Conservation (phyloP, 2,329 filamentous ascomycete species). For the Dactylellina drechsleri region DNA sequence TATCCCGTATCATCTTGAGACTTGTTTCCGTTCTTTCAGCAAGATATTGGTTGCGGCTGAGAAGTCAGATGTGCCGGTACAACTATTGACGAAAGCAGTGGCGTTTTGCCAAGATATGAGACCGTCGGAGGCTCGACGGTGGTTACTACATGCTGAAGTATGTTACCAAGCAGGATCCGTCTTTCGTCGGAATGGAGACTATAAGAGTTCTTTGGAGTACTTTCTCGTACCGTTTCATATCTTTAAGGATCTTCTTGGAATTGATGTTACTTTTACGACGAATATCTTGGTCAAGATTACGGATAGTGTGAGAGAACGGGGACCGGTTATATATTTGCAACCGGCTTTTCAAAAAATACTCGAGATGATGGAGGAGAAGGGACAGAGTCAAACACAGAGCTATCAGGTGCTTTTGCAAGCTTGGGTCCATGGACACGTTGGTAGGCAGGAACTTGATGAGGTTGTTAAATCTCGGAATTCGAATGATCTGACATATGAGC, state of each 20-base stretch:
- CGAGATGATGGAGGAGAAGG: constrained; percentile 11
- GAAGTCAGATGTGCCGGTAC: not conserved
- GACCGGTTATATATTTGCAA: constrained; percentile 8
- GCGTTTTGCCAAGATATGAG: constrained; percentile 19
- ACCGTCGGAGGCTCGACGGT: not conserved
- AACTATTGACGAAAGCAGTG: constrained; percentile 12
- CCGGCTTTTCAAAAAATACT: constrained; percentile 10
- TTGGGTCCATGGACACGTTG: constrained; percentile 9
- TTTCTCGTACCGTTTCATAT: constrained; percentile 5
- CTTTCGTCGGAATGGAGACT: constrained; percentile 2
- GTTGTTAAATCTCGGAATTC: not conserved
- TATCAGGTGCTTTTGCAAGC: not conserved
- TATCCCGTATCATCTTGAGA: constrained; percentile 1
- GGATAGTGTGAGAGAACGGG: constrained; percentile 10
- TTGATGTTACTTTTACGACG: constrained; percentile 9
- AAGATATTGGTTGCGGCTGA: not conserved
- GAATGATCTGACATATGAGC: not conserved
- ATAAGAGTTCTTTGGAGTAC: constrained; percentile 10
- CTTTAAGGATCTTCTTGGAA: constrained; percentile 7
- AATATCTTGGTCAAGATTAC: constrained; percentile 3
- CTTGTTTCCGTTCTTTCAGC: constrained; percentile 5
- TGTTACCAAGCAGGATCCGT: constrained; percentile 8
- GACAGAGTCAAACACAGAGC: not conserved
- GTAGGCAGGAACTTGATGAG: not conserved
- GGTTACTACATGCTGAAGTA: constrained; percentile 1